Percentiles rank a stretch among this genome's conserved stretches.
phyloP scores from a whole-genome alignment of 768 basidiomycete species.

The Suillus clintonianus region DNA sequence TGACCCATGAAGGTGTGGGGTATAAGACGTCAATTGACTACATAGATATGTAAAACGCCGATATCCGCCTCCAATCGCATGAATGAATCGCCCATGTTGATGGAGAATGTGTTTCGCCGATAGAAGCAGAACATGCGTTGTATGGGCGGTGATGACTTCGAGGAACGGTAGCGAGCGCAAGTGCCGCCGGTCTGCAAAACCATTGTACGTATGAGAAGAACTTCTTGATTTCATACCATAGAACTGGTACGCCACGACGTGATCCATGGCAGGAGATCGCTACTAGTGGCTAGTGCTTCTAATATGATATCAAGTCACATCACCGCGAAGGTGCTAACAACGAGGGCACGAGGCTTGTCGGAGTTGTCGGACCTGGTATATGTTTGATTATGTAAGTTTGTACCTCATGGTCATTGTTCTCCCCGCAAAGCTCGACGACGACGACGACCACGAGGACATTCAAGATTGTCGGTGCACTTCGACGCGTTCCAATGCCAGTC shows the following conservation, averaged over 20 bases:
- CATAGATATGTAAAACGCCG: background rate
- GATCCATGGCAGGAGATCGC: too few species aligned
- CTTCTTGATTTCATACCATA: background rate
- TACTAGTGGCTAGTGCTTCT: too few species aligned
- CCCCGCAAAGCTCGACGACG: background rate
- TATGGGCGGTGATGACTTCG: background rate
- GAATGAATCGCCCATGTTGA: background rate
- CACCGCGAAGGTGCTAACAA: too few species aligned
- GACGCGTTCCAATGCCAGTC: constrained; percentile 42
- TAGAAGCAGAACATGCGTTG: background rate
- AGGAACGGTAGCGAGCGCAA: background rate
- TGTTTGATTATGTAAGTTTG: background rate
- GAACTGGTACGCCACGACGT: background rate
- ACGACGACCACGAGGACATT: background rate
- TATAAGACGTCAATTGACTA: background rate
- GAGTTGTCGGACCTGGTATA: constrained; percentile 1
- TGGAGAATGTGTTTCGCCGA: background rate
- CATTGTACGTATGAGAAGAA: background rate
- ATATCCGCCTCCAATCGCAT: background rate
- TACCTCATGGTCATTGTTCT: background rate
- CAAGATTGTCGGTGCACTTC: background rate
- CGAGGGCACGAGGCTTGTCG: background rate
- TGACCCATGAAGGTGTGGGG: background rate
- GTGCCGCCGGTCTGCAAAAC: background rate
- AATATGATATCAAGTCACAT: too few species aligned